These are phyloP conservation scores for Nemania serpens DNA, from an alignment of 2,329 filamentous ascomycete species.

Conservation along the genomic window DNA sequence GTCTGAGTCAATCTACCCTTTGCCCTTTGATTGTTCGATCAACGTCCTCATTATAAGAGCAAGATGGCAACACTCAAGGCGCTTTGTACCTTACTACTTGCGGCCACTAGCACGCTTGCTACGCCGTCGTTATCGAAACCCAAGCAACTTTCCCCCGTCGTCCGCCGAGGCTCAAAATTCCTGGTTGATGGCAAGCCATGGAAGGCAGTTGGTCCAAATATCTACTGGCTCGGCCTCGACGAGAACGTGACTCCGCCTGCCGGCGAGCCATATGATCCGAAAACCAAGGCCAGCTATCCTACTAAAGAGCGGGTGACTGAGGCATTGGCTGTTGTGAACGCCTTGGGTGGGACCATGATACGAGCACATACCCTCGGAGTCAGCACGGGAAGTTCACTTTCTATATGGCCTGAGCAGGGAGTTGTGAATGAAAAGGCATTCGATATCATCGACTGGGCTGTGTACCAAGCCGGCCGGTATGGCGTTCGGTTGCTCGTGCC, in stretches of 20 bases:
- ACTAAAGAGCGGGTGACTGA: slow-evolving; percentile 52
- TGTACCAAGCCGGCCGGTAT: slow-evolving; percentile 51
- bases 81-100: slow-evolving; percentile 25
- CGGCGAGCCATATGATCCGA: slow-evolving; percentile 51
- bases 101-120: slow-evolving; percentile 21
- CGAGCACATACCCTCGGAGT: slow-evolving; percentile 52
- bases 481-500: slow-evolving; percentile 52
- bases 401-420: slow-evolving; percentile 47
- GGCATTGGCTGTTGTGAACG: slow-evolving; percentile 49
- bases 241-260: slow-evolving; percentile 53
- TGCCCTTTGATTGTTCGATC: neutral
- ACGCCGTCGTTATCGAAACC: slow-evolving; percentile 12
- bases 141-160: slow-evolving; percentile 38
- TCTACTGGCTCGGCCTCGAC: slow-evolving; percentile 57
- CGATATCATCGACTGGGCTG: slow-evolving; percentile 53
- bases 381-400: slow-evolving; percentile 53
- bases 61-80: slow-evolving; percentile 25
- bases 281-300: slow-evolving; percentile 51
- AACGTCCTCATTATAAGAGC: too few relatives aligned
- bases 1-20: neutral
- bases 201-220: slow-evolving; percentile 53
- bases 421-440: slow-evolving; percentile 51
- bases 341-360: slow-evolving; percentile 52
- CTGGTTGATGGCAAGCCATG: slow-evolving; percentile 46
- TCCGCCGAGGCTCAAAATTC: slow-evolving; percentile 44